Percentiles rank a stretch among this genome's conserved stretches.
These are phyloP conservation scores for Aurinia saxatilis DNA, from an alignment of 345 rosid species.

Conservation along the genomic window DNA sequence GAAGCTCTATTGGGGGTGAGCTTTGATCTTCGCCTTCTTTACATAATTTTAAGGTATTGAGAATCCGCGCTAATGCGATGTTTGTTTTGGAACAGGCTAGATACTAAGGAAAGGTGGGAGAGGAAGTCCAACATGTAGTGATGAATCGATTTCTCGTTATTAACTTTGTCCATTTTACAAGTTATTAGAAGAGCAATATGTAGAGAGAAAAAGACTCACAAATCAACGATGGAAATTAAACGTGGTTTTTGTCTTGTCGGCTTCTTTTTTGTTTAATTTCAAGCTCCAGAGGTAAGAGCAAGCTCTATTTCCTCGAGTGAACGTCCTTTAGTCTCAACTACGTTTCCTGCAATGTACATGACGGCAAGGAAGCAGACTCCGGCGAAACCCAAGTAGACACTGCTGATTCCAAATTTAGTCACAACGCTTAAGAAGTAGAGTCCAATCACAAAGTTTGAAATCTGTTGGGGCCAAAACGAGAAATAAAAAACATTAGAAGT, in stretches of 20 bases:
- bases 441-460: slow-evolving; percentile 87
- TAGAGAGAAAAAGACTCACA: slow-evolving; percentile 9
- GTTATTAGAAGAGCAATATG: slow-evolving; percentile 5
- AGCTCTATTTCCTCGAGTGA: slow-evolving; percentile 94
- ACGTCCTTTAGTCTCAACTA: slow-evolving; percentile 92
- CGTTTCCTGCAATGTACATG: slow-evolving; percentile 66
- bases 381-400: slow-evolving; percentile 82
- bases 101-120: slow-evolving; percentile 69
- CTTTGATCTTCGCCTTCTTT: not conserved
- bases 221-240: not conserved
- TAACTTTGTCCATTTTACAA: slow-evolving; percentile 10
- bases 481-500: not conserved
- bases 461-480: slow-evolving; percentile 36
- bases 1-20: slow-evolving; percentile 71
- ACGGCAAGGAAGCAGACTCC: slow-evolving; percentile 74
- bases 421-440: slow-evolving; percentile 87
- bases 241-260: not conserved
- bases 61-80: not conserved
- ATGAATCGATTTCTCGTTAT: slow-evolving; percentile 10
- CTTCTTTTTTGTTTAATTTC: not conserved
- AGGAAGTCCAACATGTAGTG: slow-evolving; percentile 66
- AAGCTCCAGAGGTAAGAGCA: slow-evolving; percentile 48
- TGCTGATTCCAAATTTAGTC: slow-evolving; percentile 85
- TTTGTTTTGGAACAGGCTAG: slow-evolving; percentile 41
- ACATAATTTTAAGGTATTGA: not conserved